Percentiles rank a stretch among this genome's conserved stretches.
Evolutionary conservation across 2,329 filamentous ascomycete genomes (phyloP).

Genomic region (Biscogniauxia sp.): DNA sequence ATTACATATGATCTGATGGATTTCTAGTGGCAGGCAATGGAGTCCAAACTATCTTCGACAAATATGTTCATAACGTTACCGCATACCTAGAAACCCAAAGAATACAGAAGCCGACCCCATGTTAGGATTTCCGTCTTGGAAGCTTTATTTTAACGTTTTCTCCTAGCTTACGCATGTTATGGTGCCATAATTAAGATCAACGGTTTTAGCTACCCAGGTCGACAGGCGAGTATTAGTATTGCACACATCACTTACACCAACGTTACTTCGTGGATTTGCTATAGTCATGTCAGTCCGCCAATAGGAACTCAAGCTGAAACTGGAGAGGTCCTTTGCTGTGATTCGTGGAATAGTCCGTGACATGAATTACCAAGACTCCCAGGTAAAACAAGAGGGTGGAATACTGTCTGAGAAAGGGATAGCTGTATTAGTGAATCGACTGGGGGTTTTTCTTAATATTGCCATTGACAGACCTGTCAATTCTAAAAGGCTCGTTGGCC

Average conservation of each 20-base stretch:
- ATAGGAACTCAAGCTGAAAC: not conserved
- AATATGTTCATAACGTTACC: no score
- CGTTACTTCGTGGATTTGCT: not conserved
- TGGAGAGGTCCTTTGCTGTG: not conserved
- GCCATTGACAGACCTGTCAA: not conserved
- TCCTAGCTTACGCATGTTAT: no score
- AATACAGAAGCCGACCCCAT: no score
- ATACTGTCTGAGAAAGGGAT: not conserved
- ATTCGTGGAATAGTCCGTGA: not conserved
- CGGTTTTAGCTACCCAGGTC: no score
- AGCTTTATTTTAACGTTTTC: no score
- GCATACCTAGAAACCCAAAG: no score
- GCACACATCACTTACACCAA: not conserved
- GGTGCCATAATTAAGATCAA: no score
- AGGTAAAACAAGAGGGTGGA: not conserved
- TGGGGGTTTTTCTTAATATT: not conserved
- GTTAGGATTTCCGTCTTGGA: no score
- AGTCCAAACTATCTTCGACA: no score
- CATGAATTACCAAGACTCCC: not conserved
- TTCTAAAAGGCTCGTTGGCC: not conserved
- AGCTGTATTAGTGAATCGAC: not conserved
- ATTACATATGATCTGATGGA: no score
- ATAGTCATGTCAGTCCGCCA: not conserved
- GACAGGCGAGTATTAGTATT: no score
- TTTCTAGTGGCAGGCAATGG: no score